Percentiles rank a stretch among this genome's conserved stretches.
phyloP scores from a whole-genome alignment of 1,284 basidiomycete genomes.

The Cutaneotrichosporon mucoides region DNA sequence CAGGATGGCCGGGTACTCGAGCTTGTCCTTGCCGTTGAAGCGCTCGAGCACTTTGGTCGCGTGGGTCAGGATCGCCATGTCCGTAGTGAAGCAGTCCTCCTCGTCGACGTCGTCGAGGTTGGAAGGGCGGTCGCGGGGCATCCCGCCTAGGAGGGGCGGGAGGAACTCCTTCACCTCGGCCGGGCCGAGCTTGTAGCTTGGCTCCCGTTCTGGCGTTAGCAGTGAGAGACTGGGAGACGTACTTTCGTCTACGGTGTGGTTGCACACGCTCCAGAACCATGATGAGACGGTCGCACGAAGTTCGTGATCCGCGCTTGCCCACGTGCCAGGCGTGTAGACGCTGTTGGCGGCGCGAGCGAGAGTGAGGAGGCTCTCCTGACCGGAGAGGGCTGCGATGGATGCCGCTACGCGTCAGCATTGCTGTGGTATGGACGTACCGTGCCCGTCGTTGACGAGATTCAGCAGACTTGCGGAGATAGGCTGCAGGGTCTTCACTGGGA shows the following conservation, averaged over 20 bases:
- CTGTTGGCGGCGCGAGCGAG: not conserved
- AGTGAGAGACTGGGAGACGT: not conserved
- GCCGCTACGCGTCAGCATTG: not conserved
- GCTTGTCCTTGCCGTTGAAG: constrained; percentile 5
- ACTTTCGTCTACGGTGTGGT: not conserved
- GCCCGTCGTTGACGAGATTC: constrained; percentile 29
- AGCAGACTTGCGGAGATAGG: constrained; percentile 32
- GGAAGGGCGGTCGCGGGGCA: not conserved
- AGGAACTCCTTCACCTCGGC: constrained; percentile 5
- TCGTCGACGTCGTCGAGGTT: not conserved
- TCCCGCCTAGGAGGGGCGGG: not conserved
- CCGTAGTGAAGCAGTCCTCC: constrained; percentile 1
- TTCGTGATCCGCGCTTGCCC: not conserved
- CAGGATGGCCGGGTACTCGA: constrained; percentile 10
- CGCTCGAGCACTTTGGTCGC: constrained; percentile 6
- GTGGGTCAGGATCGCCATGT: constrained; percentile 5
- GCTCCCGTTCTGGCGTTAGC: constrained; percentile 4
- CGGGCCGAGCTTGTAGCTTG: not conserved
- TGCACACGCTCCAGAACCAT: constrained; percentile 6
- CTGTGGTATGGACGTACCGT: constrained; percentile 20
- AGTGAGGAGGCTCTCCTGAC: not conserved
- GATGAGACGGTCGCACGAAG: not conserved
- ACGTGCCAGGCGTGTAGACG: constrained; percentile 3
- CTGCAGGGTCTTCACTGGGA: not conserved
- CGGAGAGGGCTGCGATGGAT: not conserved